These are phyloP conservation scores for Hibiscus trionum DNA, from an alignment of 345 rosid species.

Conservation along the genomic window DNA sequence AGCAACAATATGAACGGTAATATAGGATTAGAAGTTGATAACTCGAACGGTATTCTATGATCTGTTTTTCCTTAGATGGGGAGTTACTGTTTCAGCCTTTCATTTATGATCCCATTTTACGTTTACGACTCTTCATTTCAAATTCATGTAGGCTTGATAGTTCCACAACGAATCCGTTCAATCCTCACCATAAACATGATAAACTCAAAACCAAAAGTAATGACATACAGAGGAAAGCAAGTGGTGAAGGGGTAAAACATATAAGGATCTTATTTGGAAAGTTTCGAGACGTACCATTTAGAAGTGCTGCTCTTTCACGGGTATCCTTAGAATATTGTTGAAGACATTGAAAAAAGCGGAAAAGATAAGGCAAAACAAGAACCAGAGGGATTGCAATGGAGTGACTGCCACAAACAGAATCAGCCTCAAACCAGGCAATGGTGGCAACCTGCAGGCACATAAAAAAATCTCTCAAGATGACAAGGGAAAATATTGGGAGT, in stretches of 20 bases:
- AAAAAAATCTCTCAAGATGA: conserved; percentile 14
- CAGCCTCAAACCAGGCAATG: conserved; percentile 98
- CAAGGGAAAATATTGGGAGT: not conserved
- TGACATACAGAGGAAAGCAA: not conserved
- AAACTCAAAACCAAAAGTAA: not conserved
- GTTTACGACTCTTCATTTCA: not conserved
- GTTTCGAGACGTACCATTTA: conserved; percentile 48
- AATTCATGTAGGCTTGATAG: not conserved
- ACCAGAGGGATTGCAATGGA: conserved; percentile 86
- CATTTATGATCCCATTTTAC: not conserved
- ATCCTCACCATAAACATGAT: not conserved
- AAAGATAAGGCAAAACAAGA: conserved; percentile 87
- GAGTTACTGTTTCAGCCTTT: not conserved
- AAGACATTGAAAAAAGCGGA: conserved; percentile 84
- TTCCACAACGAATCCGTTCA: not conserved
- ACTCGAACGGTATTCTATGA: not conserved
- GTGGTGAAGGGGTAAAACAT: not conserved
- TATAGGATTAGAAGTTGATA: not conserved
- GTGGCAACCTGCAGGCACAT: conserved; percentile 75
- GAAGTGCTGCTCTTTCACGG: conserved; percentile 58
- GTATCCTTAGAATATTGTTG: conserved; percentile 80
- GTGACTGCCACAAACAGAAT: conserved; percentile 96
- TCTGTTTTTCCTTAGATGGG: not conserved
- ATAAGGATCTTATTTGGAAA: not conserved
- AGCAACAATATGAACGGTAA: not conserved